phyloP scores from a whole-genome alignment of 371 early-diverging fungal genomes.

The Aphelidium insulamus region DNA sequence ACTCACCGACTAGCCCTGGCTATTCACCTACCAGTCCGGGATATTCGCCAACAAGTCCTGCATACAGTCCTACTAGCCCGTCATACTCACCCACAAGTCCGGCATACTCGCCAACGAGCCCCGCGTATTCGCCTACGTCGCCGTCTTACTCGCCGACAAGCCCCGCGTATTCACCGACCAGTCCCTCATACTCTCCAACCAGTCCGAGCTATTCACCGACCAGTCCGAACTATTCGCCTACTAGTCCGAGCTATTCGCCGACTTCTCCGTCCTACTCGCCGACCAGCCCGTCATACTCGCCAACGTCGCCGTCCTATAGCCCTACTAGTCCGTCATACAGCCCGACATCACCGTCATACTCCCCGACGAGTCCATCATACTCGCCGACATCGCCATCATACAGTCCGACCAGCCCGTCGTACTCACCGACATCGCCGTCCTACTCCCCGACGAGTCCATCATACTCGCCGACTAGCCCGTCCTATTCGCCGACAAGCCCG shows the following conservation, averaged over 20 bases:
- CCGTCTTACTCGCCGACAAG: conserved; percentile 51
- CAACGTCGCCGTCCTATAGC: conserved; percentile 20
- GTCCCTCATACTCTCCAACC: conserved; percentile 19
- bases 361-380: conserved; percentile 11
- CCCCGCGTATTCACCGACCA: conserved; percentile 25
- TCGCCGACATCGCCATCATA: conserved; percentile 34
- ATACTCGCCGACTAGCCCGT: conserved; percentile 31
- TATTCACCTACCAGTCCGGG: conserved; percentile 15
- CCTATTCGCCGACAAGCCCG: conserved; percentile 18
- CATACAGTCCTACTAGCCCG: conserved; percentile 43
- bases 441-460: conserved; percentile 54
- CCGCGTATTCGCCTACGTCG: conserved; percentile 46
- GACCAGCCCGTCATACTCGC: conserved; percentile 13
- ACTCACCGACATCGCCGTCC: conserved; percentile 57
- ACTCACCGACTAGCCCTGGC: conserved; percentile 18
- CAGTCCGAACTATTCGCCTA: conserved; percentile 21
- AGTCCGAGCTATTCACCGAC: conserved; percentile 10
- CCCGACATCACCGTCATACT: conserved; percentile 9
- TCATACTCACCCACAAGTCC: conserved; percentile 52
- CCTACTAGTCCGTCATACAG: conserved; percentile 16
- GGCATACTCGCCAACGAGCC: conserved; percentile 44
- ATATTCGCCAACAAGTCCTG: conserved; percentile 21
- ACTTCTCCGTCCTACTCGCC: conserved; percentile 26
- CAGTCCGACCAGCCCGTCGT: conserved; percentile 29
- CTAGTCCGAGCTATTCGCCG: conserved; percentile 27